Evolutionary conservation across 2,329 filamentous ascomycete genomes (phyloP), one percentile per base, ranked within the genome.

Genomic region (Alternaria infectoria): DNA sequence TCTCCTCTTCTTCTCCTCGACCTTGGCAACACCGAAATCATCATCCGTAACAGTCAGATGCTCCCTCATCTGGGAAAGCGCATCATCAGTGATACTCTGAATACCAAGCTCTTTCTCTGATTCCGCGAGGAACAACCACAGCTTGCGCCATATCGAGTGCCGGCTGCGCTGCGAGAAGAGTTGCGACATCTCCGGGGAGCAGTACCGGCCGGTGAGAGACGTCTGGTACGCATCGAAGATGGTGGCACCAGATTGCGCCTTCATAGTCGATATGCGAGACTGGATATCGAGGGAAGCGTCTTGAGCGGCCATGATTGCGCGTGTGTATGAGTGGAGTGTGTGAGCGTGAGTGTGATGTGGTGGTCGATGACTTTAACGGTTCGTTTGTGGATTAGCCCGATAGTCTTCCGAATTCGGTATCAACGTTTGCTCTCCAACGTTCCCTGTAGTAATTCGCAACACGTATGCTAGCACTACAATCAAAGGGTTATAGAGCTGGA

Each of bases 71-170:
- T 85, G 82, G 59, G 76, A 65, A 57, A 85, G 79, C 2, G 83
- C 84, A 44, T 94, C 86, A n/a, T 88, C 86, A 13, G 87, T 89
- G 76, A 97, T 94, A 4, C 49, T 68, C 9, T 87, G 83, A 50
- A 97, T 87, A 3, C 93, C 93, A 3, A 97, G 86, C 79, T 94
- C 91, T 79, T 89, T 90, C 84, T 97, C 91, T 10, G 87, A 85
- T 84, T 97, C 90, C 23, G 93, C 93, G 11, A 97, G 90, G 81
- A 86, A 89, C 47, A 95, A 83, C 94, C 94, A 97, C 17, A 97
- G 88, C 78, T 92, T 86, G 68, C 93, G 89, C 93, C 93, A 96
- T 59, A 89, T 93, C 45, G 88, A 90, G 79, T 90, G 89, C 28
- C 93, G 87, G 57, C 88, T 90, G 46, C 93, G 88, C 62, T 90